These are phyloP conservation scores for Myxozyma sirexii DNA, from an alignment of 805 yeast species.

Conservation along the genomic window DNA sequence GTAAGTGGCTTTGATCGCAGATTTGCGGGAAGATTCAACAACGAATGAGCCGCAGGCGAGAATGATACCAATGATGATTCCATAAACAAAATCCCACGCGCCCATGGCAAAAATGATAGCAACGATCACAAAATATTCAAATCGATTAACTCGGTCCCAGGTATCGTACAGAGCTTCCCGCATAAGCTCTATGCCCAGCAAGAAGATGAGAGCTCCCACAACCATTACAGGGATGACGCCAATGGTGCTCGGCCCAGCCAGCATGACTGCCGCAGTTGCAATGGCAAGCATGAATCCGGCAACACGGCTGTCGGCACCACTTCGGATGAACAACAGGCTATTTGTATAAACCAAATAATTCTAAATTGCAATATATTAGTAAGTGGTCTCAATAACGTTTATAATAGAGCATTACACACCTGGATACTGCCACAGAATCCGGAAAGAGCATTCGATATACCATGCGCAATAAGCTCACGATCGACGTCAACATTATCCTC, in stretches of 20 bases:
- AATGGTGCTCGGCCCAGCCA: constrained; percentile 88
- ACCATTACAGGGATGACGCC: constrained; percentile 95
- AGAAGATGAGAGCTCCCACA: constrained; percentile 87
- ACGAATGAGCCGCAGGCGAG: constrained; percentile 94
- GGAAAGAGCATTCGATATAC: constrained; percentile 81
- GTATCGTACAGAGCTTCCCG: constrained; percentile 88
- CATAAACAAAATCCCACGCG: constrained; percentile 89
- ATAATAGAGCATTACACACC: constrained; percentile 11
- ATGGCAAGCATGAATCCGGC: constrained; percentile 89
- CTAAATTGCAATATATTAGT: not conserved
- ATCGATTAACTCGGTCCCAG: constrained; percentile 66
- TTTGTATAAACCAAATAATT: constrained; percentile 95
- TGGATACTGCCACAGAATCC: constrained; percentile 88
- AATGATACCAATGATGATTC: constrained; percentile 85
- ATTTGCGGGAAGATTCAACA: constrained; percentile 83
- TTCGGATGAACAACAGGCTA: constrained; percentile 84
- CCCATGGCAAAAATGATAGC: constrained; percentile 95
- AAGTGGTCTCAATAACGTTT: no score
- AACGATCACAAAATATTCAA: constrained; percentile 82
- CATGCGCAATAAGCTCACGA: constrained; percentile 92
- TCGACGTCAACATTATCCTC: constrained; percentile 83
- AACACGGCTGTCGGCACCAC: constrained; percentile 88
- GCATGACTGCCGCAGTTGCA: constrained; percentile 79
- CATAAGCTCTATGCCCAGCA: constrained; percentile 86
- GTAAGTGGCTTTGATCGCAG: constrained; percentile 78